Evolutionary conservation across 2,329 filamentous ascomycete species (phyloP), one percentile per base, ranked within the genome.

Genomic region (Colletotrichum plurivorum): DNA sequence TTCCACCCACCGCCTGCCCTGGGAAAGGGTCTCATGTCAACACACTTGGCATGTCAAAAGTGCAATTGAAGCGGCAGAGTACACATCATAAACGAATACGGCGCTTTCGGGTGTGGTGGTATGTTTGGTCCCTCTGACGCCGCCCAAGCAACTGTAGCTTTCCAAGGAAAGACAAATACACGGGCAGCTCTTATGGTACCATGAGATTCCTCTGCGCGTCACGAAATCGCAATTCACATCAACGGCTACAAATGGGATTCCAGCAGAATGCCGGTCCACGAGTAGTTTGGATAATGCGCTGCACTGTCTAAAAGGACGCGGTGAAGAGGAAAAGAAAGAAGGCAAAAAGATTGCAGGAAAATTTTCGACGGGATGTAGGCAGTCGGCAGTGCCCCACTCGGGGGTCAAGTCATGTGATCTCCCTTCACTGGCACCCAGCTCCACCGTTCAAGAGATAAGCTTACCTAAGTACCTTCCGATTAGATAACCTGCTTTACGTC

Each of bases 221-320:
- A 71, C 85, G 80, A 84, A 86, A 87, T 82, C 83, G 84, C 82
- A 79, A 76, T 76, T 78, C 79, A 82, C 85, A 90, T 85, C 88
- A 90, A 91, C 75, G 79, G 81, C 78, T 73, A 83, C 83, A 85
- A 85, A 79, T 76, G 81, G 82, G 82, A 78, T 73, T 77, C 85
- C 84, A 84, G 86, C 92, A 94, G 89, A 93, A 95, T 87, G 92
- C 84, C 86, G 84, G 81, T 64, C 82, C 84, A 80, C 81, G 84
- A 80, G 84, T 85, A 84, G 82, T 80, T 80, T 84, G 82, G 81
- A 84, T 87, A 86, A 90, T 91, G 91, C 87, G 87, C 88, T 92
- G 93, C 89, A 95, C 93, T 95, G 93, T 95, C 93, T 95, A 84
- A 84, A 85, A 88, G 90, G 91, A 87, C 88, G 92, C 92, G 91